Evolutionary conservation across 164 flowering plant species (phyloP).

Genomic region (Umbilicus rupestris): DNA sequence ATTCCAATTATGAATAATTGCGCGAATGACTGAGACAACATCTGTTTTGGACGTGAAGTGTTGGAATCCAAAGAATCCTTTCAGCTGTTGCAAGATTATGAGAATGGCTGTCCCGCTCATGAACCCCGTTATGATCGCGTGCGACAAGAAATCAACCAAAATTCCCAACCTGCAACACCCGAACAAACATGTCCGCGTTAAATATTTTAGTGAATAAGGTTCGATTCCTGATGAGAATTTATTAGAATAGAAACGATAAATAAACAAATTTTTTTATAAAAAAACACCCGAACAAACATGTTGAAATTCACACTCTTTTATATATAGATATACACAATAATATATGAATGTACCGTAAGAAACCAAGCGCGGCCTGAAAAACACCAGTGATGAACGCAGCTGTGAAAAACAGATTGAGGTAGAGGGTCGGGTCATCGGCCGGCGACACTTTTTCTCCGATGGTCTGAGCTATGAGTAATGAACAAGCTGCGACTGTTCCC

Average conservation of each 20-base stretch:
- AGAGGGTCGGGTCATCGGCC: constrained; percentile 32
- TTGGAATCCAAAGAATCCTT: constrained; percentile 62
- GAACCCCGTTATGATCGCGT: constrained; percentile 72
- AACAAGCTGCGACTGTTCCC: constrained; percentile 68
- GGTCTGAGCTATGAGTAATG: constrained; percentile 43
- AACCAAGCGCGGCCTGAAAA: constrained; percentile 41
- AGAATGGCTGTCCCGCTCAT: constrained; percentile 76
- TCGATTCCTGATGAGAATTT: too few species aligned
- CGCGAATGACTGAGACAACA: constrained; percentile 37
- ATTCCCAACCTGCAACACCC: constrained; percentile 50
- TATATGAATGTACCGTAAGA: constrained; percentile 39
- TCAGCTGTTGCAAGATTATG: constrained; percentile 66
- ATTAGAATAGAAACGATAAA: too few species aligned
- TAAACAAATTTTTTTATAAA: too few species aligned
- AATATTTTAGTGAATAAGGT: too few species aligned
- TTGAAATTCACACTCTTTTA: neutral
- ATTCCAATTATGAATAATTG: constrained; percentile 31
- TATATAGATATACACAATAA: neutral
- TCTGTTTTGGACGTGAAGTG: constrained; percentile 65
- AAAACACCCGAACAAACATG: too few species aligned
- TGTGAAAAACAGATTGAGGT: constrained; percentile 53
- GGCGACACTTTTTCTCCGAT: constrained; percentile 27
- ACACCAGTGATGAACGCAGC: constrained; percentile 67
- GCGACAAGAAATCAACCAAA: constrained; percentile 79
- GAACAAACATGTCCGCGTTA: too few species aligned